Conservation (phyloP, 306 rosid species). For the Dalbergia cultrata region DNA sequence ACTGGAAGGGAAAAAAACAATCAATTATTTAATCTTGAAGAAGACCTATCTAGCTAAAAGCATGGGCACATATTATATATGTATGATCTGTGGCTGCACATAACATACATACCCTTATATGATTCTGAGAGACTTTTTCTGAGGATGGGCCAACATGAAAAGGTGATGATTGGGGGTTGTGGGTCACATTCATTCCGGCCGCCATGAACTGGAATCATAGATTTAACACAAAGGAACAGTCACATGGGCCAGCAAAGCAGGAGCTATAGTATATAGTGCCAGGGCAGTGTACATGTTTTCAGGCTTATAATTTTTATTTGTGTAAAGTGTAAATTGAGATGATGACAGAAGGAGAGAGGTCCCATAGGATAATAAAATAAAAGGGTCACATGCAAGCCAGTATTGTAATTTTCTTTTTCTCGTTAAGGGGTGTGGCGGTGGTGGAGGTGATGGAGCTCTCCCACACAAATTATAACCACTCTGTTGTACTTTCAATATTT, state of each 20-base stretch:
- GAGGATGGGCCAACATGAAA: conserved; percentile 17
- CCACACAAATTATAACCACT: background rate
- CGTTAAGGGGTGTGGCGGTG: background rate
- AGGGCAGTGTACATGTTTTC: conserved; percentile 28
- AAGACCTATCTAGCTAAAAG: conserved; percentile 11
- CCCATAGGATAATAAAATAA: background rate
- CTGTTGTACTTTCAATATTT: conserved; percentile 16
- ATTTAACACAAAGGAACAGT: conserved; percentile 7
- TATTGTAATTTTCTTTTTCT: conserved; percentile 1
- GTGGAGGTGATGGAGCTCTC: background rate
- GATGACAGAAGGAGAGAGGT: background rate
- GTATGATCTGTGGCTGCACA: conserved; percentile 25
- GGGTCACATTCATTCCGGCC: conserved; percentile 40
- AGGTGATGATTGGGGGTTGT: conserved; percentile 42
- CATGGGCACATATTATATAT: background rate
- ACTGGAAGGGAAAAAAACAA: background rate
- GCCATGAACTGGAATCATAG: conserved; percentile 29
- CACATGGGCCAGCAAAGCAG: conserved; percentile 54
- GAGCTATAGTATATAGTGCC: background rate
- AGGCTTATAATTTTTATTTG: background rate
- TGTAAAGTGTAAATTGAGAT: conserved; percentile 3
- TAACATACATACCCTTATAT: conserved; percentile 24
- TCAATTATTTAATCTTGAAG: conserved; percentile 41
- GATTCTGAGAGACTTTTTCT: background rate
- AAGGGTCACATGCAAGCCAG: conserved; percentile 17